Conservation (phyloP, 2,329 filamentous ascomycete species). For the Epichloe typhina region DNA sequence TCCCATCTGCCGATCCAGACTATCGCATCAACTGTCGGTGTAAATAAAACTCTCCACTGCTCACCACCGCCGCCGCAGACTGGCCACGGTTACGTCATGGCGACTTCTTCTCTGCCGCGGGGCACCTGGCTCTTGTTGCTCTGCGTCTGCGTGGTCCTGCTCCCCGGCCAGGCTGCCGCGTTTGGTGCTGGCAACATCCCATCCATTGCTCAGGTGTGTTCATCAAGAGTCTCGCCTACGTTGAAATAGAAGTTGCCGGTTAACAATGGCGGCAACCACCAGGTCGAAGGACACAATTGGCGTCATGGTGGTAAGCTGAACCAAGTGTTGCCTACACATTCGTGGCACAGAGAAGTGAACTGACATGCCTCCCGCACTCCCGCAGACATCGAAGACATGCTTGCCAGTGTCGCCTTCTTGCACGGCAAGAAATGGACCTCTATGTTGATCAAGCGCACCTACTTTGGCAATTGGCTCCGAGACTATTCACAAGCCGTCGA, state of each 20-base stretch:
- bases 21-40: not conserved
- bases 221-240: not conserved
- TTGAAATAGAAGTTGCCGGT: not conserved
- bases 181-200: slow-evolving; percentile 63
- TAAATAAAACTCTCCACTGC: not conserved
- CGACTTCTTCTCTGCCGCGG: slow-evolving; percentile 32
- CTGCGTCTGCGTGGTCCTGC: slow-evolving; percentile 39
- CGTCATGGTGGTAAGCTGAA: slow-evolving; percentile 45
- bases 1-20: not conserved
- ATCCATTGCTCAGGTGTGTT: slow-evolving; percentile 38
- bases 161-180: slow-evolving; percentile 43
- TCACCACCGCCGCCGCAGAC: not conserved
- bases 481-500: slow-evolving; percentile 80
- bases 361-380: slow-evolving; percentile 13
- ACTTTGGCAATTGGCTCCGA: slow-evolving; percentile 79
- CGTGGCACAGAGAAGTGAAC: not conserved
- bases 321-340: not conserved
- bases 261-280: slow-evolving; percentile 10
- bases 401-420: slow-evolving; percentile 64
- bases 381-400: slow-evolving; percentile 68
- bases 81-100: slow-evolving; percentile 27
- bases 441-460: slow-evolving; percentile 63
- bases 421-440: slow-evolving; percentile 76
- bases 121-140: slow-evolving; percentile 38
- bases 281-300: slow-evolving; percentile 57